Evolutionary conservation across 176 grass and related monocot species (phyloP), one percentile per base, ranked within the genome.

Genomic region (Melocanna baccifera): DNA sequence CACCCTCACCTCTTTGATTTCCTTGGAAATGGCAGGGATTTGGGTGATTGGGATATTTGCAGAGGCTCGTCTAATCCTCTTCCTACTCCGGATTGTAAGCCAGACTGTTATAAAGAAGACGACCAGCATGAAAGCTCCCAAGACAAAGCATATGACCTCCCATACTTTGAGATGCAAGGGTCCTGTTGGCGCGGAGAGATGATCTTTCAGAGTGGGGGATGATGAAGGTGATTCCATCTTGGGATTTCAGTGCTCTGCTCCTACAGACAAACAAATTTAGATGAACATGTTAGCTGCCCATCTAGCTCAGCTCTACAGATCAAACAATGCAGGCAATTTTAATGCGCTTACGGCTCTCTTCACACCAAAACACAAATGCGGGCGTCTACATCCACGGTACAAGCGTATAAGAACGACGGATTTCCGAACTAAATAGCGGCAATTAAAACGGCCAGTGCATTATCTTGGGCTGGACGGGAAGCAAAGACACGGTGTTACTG

Each of bases 91-190:
- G 40, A 90, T 81, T 37, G 92, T 96, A 61, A 94, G 80, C 76
- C 93, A 99, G 52, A 96, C 83, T 25, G 91, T 81, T 32, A 94
- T 25, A 29, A 93, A 88, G 69, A 99, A 91, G 81, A 93, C 73
- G 7, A 91, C 73, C 81, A 96, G 45, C 78, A 94, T 96, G 84
- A 91, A 96, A 34, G 67, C 90, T 18, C 87, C 93, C 80, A 99
- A 78, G 77, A 84, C 76, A 73, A 99, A 91, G 62, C 91, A 89
- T 58, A 99, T 81, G 63, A 96, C 83, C 79, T 96, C 88, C 96
- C 96, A 99, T 94, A 99, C 50, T 91, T 99, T 94, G 75, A 99
- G 93, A 69, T 94, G 93, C 66, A 91, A 85, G 57, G 94, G 85
- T 57, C 91, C 90, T 37, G 96, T 92, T 62, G 86, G 88, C 57